Base-by-base conservation (phyloP, 768 basidiomycete species). In the Agaricus subrufescens region DNA sequence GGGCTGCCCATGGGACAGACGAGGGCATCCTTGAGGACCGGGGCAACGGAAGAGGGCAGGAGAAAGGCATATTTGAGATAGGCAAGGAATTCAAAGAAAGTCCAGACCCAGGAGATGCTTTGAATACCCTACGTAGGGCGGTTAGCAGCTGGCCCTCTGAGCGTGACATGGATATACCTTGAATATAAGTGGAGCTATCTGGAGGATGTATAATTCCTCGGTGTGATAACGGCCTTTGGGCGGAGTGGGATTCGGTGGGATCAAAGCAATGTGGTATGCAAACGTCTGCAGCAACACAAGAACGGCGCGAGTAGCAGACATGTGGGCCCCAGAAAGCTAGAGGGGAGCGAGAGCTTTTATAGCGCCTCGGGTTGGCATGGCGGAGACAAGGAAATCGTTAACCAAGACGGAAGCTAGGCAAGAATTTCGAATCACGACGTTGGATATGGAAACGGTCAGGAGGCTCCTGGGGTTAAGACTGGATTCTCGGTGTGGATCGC, bases 131-230 rank as follows among this genome's bases (percentile, higher is more conserved):
- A 9, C 10, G n/a, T 2, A 15, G 3, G 14, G 15, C 40, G 30
- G 19, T n/a, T 26, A 25, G 31, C 12, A 19, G 14, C 12, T 15
- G 23, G 38, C 19, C 4, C n/a, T n/a, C 7, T n/a, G 15, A 30
- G 26, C n/a, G 26, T 12, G 15, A 31, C 19, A 29, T 27, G 6
- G 9, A 38, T 19, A 4, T 50, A 80, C 84, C 69, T 79, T 79
- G 71, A 85, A 82, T 19, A 85, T 71, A 3, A 77, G 56, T 2
- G 83, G 81, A 0, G 82, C 83, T 29, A 84, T 79, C 52, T 79
- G 79, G 38, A 85, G 70, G 43, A 82, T 70, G 60, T 73, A 76
- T 38, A 76, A 67, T 63, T 79, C 77, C 15, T 80, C 71, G 0
- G 77, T 81, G 64, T 83, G 77, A 62, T 82, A 85, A 4, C 83